These are phyloP conservation scores for Tricholoma bakamatsutake DNA, from an alignment of 768 basidiomycete genomes.

Conservation along the genomic window DNA sequence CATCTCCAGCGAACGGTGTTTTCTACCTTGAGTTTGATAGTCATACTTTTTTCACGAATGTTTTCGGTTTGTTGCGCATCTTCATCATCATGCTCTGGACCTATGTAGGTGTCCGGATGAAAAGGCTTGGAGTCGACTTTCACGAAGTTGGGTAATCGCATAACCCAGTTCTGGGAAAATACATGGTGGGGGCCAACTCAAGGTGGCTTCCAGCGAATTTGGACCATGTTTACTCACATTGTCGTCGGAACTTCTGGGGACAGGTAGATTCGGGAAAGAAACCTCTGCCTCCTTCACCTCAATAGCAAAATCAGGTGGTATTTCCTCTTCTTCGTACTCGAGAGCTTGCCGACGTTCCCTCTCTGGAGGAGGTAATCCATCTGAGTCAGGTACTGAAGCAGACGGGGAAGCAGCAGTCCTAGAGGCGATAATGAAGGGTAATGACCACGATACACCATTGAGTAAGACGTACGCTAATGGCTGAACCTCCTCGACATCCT, in stretches of 20 bases:
- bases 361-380: constrained; percentile 56
- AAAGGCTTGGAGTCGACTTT: constrained; percentile 87
- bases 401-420: constrained; percentile 37
- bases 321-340: constrained; percentile 80
- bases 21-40: constrained; percentile 83
- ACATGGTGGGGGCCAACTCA: not conserved
- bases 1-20: constrained; percentile 97
- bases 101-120: constrained; percentile 79
- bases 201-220: constrained; percentile 4
- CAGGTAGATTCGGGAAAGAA: constrained; percentile 81
- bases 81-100: constrained; percentile 75
- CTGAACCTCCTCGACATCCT: constrained; percentile 43
- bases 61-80: constrained; percentile 51
- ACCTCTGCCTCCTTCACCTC: constrained; percentile 66
- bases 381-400: constrained; percentile 53
- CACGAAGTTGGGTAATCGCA: constrained; percentile 92
- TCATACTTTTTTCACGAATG: constrained; percentile 73
- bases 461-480: constrained; percentile 39
- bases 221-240: constrained; percentile 47
- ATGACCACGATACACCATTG: not conserved
- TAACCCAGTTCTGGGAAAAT: constrained; percentile 74
- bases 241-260: constrained; percentile 74
- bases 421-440: constrained; percentile 1
- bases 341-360: constrained; percentile 60
- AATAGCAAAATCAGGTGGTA: constrained; percentile 46